These are phyloP conservation scores for Pseudocercospora pini-densiflorae DNA, from an alignment of 2,329 filamentous ascomycete species.

Conservation along the genomic window DNA sequence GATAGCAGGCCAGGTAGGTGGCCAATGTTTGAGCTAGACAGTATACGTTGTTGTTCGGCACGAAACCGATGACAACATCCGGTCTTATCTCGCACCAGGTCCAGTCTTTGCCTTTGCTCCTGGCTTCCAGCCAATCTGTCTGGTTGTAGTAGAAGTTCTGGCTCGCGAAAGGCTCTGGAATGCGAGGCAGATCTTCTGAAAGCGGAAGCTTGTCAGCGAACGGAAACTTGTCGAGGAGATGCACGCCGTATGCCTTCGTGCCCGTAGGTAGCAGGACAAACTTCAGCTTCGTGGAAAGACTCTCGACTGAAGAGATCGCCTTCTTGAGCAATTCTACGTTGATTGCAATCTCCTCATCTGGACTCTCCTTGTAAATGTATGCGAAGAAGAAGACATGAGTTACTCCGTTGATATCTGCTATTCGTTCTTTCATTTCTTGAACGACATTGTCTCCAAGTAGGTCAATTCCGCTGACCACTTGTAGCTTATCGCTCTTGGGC, in stretches of 20 bases:
- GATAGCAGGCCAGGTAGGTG: conserved; percentile 42
- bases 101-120: conserved; percentile 41
- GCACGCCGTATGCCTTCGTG: conserved; percentile 48
- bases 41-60: conserved; percentile 46
- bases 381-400: conserved; percentile 52
- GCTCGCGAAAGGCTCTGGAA: conserved; percentile 37
- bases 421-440: conserved; percentile 40
- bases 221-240: conserved; percentile 47
- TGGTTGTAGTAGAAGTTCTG: conserved; percentile 45
- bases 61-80: conserved; percentile 46
- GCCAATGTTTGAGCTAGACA: conserved; percentile 41
- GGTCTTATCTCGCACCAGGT: conserved; percentile 45
- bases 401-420: conserved; percentile 44
- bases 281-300: conserved; percentile 42
- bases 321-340: conserved; percentile 49
- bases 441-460: conserved; percentile 47
- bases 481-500: conserved; percentile 46
- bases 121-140: conserved; percentile 41
- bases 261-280: conserved; percentile 46
- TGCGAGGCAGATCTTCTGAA: conserved; percentile 38
- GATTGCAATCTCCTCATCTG: conserved; percentile 44
- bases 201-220: conserved; percentile 42
- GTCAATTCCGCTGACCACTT: conserved; percentile 50
- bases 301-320: conserved; percentile 43
- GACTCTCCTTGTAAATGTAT: conserved; percentile 41